Conservation (phyloP, 768 basidiomycete species). For the Austroboletus eburneus region DNA sequence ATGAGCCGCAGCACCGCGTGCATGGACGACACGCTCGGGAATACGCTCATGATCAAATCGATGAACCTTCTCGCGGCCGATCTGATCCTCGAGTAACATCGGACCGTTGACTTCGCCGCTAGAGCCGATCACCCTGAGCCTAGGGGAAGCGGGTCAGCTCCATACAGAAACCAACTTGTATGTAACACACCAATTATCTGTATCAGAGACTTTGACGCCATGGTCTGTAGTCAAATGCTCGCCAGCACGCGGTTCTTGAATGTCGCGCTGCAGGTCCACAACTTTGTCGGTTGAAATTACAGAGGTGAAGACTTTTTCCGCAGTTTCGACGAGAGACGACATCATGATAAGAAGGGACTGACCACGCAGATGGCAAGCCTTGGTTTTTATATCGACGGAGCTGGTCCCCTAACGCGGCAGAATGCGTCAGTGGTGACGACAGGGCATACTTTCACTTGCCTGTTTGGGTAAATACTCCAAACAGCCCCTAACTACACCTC, state of each 20-base stretch:
- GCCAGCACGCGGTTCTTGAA: slow-evolving; percentile 14
- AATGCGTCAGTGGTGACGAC: slow-evolving; percentile 26
- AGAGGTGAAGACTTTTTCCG: slow-evolving; percentile 10
- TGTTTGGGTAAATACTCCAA: neutral
- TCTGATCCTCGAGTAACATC: slow-evolving; percentile 72
- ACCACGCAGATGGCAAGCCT: too few species aligned
- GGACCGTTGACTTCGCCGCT: slow-evolving; percentile 55
- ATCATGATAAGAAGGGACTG: too few species aligned
- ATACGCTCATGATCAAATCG: slow-evolving; percentile 88
- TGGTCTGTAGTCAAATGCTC: slow-evolving; percentile 53
- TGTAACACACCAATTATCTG: slow-evolving; percentile 55
- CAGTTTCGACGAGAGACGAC: slow-evolving; percentile 14
- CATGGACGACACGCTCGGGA: slow-evolving; percentile 76
- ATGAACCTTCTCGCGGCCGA: slow-evolving; percentile 70
- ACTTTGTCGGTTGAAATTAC: slow-evolving; percentile 17
- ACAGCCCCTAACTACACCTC: neutral
- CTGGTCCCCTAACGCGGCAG: slow-evolving; percentile 11
- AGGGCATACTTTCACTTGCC: neutral
- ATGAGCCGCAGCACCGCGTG: slow-evolving; percentile 75
- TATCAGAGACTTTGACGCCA: slow-evolving; percentile 54
- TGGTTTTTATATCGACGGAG: too few species aligned
- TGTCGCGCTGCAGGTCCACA: slow-evolving; percentile 24
- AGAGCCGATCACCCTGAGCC: slow-evolving; percentile 48
- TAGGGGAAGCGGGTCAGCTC: slow-evolving; percentile 22
- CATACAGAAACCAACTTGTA: neutral